Conservation (phyloP, 2,329 filamentous ascomycete genomes). For the Penicillium janthinellum region DNA sequence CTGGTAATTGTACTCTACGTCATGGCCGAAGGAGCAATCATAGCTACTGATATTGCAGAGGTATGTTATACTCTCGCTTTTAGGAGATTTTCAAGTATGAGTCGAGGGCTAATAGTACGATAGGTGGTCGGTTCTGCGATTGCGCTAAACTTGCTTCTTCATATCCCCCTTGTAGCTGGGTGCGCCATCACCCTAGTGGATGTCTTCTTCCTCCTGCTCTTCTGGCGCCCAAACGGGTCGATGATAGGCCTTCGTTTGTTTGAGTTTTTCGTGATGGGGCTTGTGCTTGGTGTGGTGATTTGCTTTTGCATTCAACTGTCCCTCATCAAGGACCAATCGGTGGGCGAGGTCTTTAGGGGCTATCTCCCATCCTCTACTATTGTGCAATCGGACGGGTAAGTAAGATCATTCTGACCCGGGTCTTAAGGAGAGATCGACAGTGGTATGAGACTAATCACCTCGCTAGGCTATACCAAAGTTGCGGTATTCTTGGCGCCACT, state of each 20-base stretch:
- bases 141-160: slow-evolving; percentile 56
- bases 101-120: background rate
- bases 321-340: slow-evolving; percentile 51
- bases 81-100: background rate
- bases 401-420: background rate
- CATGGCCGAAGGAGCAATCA: slow-evolving; percentile 67
- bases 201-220: slow-evolving; percentile 58
- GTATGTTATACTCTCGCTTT: slow-evolving; percentile 36
- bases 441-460: slow-evolving; percentile 9
- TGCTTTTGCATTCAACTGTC: slow-evolving; percentile 61
- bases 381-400: slow-evolving; percentile 54
- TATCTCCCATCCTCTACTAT: slow-evolving; percentile 58
- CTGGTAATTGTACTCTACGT: slow-evolving; percentile 63
- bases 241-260: slow-evolving; percentile 56
- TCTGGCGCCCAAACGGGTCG: slow-evolving; percentile 56
- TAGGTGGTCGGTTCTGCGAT: slow-evolving; percentile 61
- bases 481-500: slow-evolving; percentile 55
- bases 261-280: slow-evolving; percentile 56
- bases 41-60: slow-evolving; percentile 72
- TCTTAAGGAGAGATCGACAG: background rate
- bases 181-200: slow-evolving; percentile 60
- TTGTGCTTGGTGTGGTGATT: slow-evolving; percentile 58
- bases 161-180: slow-evolving; percentile 57
- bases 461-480: slow-evolving; percentile 55
- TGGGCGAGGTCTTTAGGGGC: slow-evolving; percentile 57